These are phyloP conservation scores for Claviceps digitariae DNA, from an alignment of 2,329 filamentous ascomycete genomes.

Conservation along the genomic window DNA sequence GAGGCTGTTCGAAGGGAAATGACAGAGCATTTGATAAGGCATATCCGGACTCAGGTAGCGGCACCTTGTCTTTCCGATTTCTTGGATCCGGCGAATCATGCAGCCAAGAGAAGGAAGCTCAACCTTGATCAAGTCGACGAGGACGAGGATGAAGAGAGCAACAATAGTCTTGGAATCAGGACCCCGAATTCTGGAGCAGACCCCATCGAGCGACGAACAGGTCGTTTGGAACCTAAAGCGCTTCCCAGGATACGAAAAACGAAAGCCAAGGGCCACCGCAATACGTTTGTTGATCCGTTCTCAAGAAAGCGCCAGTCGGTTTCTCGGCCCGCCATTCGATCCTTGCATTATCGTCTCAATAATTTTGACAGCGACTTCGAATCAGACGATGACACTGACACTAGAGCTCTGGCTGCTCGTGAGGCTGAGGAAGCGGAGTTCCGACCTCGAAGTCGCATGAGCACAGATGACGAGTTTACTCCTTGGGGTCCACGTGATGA, in stretches of 20 bases:
- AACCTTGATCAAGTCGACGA: slow-evolving; percentile 58
- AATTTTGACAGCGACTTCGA: slow-evolving; percentile 58
- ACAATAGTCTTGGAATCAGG: slow-evolving; percentile 47
- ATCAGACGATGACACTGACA: slow-evolving; percentile 67
- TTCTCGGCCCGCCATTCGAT: slow-evolving; percentile 51
- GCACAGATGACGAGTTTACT: slow-evolving; percentile 41
- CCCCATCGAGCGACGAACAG: slow-evolving; percentile 46
- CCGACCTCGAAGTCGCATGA: slow-evolving; percentile 62
- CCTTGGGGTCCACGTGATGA: slow-evolving; percentile 39
- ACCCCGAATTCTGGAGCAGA: slow-evolving; percentile 53
- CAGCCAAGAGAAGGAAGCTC: slow-evolving; percentile 63
- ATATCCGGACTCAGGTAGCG: slow-evolving; percentile 78
- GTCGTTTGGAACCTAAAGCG: slow-evolving; percentile 42
- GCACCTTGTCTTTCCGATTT: slow-evolving; percentile 68
- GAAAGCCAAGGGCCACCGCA: slow-evolving; percentile 41
- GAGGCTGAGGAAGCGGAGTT: slow-evolving; percentile 83
- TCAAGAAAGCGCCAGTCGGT: slow-evolving; percentile 48
- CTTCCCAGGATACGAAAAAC: slow-evolving; percentile 65
- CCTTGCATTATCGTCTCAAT: slow-evolving; percentile 62
- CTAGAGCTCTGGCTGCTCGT: slow-evolving; percentile 41
- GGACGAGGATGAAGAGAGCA: slow-evolving; percentile 42
- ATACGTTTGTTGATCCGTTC: slow-evolving; percentile 54
- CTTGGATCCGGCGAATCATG: slow-evolving; percentile 70
- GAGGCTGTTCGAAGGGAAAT: slow-evolving; percentile 69
- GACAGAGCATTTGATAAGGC: slow-evolving; percentile 72